Percentiles rank a stretch among this genome's conserved stretches.
Evolutionary conservation across 2,329 filamentous ascomycete genomes (phyloP).

Genomic region (Periconia sp.): DNA sequence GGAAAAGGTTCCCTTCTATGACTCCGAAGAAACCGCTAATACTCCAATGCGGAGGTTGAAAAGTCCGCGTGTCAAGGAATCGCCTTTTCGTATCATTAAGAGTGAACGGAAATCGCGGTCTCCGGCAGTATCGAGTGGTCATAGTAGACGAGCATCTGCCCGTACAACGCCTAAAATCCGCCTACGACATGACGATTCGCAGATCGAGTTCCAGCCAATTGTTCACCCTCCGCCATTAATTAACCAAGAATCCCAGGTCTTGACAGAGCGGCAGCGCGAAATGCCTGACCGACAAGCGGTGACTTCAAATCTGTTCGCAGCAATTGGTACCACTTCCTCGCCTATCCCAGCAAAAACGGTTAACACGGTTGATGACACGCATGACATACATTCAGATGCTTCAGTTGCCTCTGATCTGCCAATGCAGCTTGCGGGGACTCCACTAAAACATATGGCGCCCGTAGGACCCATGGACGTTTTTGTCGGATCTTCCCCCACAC

Average conservation of each 20-base stretch:
- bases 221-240: constrained; percentile 56
- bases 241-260: constrained; percentile 65
- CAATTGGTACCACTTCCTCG: constrained; percentile 48
- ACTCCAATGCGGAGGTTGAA: constrained; percentile 11
- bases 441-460: constrained; percentile 24
- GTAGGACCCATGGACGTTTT: constrained; percentile 39
- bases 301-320: constrained; percentile 68
- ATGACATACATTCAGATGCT: constrained; percentile 33
- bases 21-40: constrained; percentile 32
- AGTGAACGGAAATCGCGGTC: constrained; percentile 25
- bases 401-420: constrained; percentile 27
- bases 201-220: constrained; percentile 74
- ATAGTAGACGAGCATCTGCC: constrained; percentile 22
- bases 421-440: constrained; percentile 20
- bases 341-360: constrained; percentile 7
- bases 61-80: constrained; percentile 26
- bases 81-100: constrained; percentile 31
- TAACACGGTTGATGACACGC: constrained; percentile 20
- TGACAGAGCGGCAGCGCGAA: constrained; percentile 80
- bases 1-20: constrained; percentile 39
- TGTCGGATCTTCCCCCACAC: constrained; percentile 41
- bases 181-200: constrained; percentile 77
- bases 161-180: constrained; percentile 51
- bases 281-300: constrained; percentile 70
- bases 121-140: constrained; percentile 23